phyloP scores from a whole-genome alignment of 2,329 filamentous ascomycete species.

The Pseudocercospora musae region DNA sequence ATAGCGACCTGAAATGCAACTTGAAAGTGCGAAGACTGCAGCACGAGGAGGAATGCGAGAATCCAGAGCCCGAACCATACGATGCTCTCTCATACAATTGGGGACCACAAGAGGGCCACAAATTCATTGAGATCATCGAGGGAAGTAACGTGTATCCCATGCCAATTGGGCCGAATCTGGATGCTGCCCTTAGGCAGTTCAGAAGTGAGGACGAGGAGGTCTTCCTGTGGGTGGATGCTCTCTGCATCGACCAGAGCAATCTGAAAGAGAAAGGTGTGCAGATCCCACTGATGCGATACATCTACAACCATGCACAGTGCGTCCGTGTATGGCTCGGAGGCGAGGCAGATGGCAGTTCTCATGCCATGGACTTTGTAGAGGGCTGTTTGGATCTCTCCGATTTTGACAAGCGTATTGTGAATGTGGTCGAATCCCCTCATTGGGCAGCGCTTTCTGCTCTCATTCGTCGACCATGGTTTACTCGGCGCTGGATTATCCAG shows the following conservation, averaged over 20 bases:
- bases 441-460: constrained; percentile 10
- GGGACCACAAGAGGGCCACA: background rate
- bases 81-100: background rate
- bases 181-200: background rate
- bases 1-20: background rate
- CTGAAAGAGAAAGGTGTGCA: constrained; percentile 35
- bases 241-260: constrained; percentile 37
- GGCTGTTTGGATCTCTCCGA: background rate
- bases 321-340: constrained; percentile 18
- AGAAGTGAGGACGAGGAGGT: background rate
- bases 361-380: background rate
- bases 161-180: background rate
- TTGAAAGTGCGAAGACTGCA: background rate
- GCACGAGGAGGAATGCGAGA: background rate
- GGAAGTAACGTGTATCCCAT: background rate
- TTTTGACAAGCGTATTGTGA: background rate
- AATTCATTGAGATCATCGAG: background rate
- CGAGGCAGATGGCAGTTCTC: background rate
- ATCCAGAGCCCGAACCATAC: background rate
- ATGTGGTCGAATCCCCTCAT: background rate
- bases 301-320: constrained; percentile 27
- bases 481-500: constrained; percentile 22
- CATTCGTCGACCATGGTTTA: constrained; percentile 18
- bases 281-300: constrained; percentile 37
- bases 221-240: constrained; percentile 37